Base-by-base conservation (phyloP, 805 yeast genomes). In the Candida bentonensis region DNA sequence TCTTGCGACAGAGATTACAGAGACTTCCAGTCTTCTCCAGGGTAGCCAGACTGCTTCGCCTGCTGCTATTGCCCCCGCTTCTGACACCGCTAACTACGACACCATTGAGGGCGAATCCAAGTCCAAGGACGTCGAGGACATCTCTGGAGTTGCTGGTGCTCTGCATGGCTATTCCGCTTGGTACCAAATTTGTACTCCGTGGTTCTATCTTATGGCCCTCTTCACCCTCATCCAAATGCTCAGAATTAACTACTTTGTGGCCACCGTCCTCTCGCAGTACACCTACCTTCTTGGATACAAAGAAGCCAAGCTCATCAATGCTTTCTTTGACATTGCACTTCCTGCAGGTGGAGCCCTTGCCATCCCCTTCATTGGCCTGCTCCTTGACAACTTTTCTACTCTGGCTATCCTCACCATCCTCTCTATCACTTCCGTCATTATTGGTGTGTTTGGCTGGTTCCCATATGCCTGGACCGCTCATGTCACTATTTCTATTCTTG, bases 211-310 rank as follows among this genome's bases (percentile, higher is more conserved):
- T 45, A 82, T 86, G 82, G 74, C 84, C 22, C 56, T 75, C 2
- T 84, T 87, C 60, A 82, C 95, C 3, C 74, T 88, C 2, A 72
- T 88, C 46, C 94, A 86, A 61, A 88, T 88, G 96, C 70, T 89
- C 39, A 70, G 96, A 59, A 80, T 88, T 52, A 88, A 88, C 65
- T 89, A 84, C 61, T 89, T 86, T 62, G 92, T 88, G 44, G 96
- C 96, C 5, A 85, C 96, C 2, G 68, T 88, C 27, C 74, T 78
- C 55, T 67, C 94, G 0, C 96, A 88, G 64, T 94, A 86, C 67
- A 71, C 70, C 22, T 89, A 68, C 56, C 70, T 87, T 48, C 68
- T 86, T 44, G 74, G 73, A 11, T 64, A 64, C 5, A 59, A 66
- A 2, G 50, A 54, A 2, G 94, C 94, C 1, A 58, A 69, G 22